Percentiles rank a stretch among this genome's conserved stretches.
Evolutionary conservation across 129 eudicot species (phyloP).

Genomic region (Flaveria bidentis): DNA sequence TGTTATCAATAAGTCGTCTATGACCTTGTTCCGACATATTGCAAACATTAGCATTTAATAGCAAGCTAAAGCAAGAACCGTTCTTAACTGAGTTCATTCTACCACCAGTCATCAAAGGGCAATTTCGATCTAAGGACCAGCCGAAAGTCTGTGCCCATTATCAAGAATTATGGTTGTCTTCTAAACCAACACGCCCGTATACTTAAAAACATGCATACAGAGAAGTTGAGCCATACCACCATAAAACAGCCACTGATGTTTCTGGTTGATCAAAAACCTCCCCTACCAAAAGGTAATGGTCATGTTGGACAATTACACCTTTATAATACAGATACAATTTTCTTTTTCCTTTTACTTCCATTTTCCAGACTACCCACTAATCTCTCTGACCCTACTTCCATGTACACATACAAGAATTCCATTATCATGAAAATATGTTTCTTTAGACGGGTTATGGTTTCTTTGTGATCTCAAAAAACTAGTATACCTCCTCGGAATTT

Average conservation of each 20-base stretch:
- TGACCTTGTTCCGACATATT: too few relatives aligned
- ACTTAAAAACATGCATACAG: too few relatives aligned
- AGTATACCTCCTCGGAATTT: not conserved
- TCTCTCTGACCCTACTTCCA: constrained; percentile 40
- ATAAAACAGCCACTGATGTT: constrained; percentile 14
- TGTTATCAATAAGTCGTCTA: too few relatives aligned
- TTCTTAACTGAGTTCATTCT: too few relatives aligned
- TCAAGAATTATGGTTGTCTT: too few relatives aligned
- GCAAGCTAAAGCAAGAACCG: too few relatives aligned
- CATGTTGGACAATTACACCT: constrained; percentile 36
- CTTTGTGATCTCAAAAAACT: constrained; percentile 45
- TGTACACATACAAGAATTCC: constrained; percentile 58
- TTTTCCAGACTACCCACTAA: constrained; percentile 25
- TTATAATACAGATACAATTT: not conserved
- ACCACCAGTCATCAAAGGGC: too few relatives aligned
- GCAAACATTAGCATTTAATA: too few relatives aligned
- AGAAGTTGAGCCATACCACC: not conserved
- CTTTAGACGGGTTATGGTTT: constrained; percentile 27
- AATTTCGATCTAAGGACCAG: too few relatives aligned
- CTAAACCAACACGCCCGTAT: too few relatives aligned
- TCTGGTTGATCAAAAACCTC: constrained; percentile 5
- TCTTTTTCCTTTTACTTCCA: constrained; percentile 10
- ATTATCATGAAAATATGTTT: constrained; percentile 3
- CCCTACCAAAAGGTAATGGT: constrained; percentile 31
- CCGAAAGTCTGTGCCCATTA: too few relatives aligned